Conservation (phyloP, 2,329 filamentous ascomycete species). For the Epicoccum sorghinum region DNA sequence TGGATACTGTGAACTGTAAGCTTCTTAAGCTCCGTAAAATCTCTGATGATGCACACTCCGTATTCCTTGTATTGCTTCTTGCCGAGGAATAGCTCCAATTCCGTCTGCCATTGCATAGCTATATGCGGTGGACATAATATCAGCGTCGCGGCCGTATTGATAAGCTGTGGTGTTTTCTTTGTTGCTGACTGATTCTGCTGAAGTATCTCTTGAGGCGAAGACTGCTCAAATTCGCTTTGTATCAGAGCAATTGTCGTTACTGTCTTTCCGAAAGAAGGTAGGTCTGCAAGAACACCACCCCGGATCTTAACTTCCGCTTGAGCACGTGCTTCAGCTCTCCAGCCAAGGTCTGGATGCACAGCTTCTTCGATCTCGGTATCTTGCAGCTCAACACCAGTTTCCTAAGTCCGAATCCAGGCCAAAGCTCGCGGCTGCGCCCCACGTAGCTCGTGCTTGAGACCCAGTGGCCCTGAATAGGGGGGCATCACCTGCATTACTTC, state of each 20-base stretch:
- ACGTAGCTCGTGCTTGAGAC: conserved; percentile 47
- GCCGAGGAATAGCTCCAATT: conserved; percentile 60
- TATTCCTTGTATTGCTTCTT: conserved; percentile 37
- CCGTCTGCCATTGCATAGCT: conserved; percentile 62
- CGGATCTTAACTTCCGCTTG: conserved; percentile 50
- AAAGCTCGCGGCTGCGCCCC: conserved; percentile 62
- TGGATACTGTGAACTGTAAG: conserved; percentile 54
- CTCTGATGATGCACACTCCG: conserved; percentile 55
- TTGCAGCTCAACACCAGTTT: conserved; percentile 42
- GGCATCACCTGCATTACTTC: conserved; percentile 48
- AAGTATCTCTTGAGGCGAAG: conserved; percentile 16
- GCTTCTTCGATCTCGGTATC: conserved; percentile 63
- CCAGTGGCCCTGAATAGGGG: conserved; percentile 43
- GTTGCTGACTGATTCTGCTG: conserved; percentile 14
- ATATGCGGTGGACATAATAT: conserved; percentile 64
- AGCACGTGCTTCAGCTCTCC: conserved; percentile 64
- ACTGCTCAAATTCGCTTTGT: conserved; percentile 50
- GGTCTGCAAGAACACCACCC: conserved; percentile 68
- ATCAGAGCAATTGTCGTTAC: conserved; percentile 64
- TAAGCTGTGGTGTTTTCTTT: conserved; percentile 27
- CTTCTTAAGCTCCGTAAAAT: conserved; percentile 47
- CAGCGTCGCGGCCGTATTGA: conserved; percentile 62
- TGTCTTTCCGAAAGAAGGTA: conserved; percentile 72
- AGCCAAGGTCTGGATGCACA: conserved; percentile 56
- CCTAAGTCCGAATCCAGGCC: conserved; percentile 65